These are phyloP conservation scores for Globisporangium takayamanum DNA, from an alignment of 352 stramenopile genomes.

Conservation along the genomic window DNA sequence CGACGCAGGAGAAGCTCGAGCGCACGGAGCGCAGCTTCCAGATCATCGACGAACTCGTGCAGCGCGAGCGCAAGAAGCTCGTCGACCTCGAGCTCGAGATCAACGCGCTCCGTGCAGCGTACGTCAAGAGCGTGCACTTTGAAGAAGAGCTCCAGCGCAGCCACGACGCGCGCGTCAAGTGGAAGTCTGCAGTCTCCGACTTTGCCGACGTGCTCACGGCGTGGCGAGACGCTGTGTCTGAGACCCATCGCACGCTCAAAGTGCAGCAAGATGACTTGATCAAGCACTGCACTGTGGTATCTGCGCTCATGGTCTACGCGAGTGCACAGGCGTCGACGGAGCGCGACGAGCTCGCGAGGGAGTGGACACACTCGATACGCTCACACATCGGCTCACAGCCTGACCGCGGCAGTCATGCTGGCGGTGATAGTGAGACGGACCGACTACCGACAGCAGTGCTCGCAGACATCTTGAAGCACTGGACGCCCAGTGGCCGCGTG, in stretches of 20 bases:
- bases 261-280: slow-evolving; percentile 24
- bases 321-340: slow-evolving; percentile 18
- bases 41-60: slow-evolving; percentile 33
- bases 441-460: not conserved
- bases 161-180: slow-evolving; percentile 37
- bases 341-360: slow-evolving; percentile 14
- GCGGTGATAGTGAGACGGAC: not conserved
- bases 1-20: slow-evolving; percentile 41
- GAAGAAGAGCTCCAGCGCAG: slow-evolving; percentile 46
- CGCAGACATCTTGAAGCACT: slow-evolving; percentile 12
- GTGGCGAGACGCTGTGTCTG: slow-evolving; percentile 25
- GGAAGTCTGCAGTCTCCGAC: slow-evolving; percentile 29
- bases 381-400: not conserved
- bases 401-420: not conserved
- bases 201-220: slow-evolving; percentile 35
- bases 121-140: slow-evolving; percentile 25
- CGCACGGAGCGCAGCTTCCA: slow-evolving; percentile 33
- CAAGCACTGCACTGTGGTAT: slow-evolving; percentile 27
- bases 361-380: slow-evolving; percentile 18
- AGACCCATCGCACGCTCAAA: slow-evolving; percentile 17
- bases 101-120: slow-evolving; percentile 32
- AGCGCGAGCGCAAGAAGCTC: slow-evolving; percentile 40
- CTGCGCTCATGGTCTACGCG: slow-evolving; percentile 26
- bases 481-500: slow-evolving; percentile 20
- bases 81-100: slow-evolving; percentile 41